phyloP scores from a whole-genome alignment of 768 basidiomycete genomes.

The Sarcomyxa edulis region DNA sequence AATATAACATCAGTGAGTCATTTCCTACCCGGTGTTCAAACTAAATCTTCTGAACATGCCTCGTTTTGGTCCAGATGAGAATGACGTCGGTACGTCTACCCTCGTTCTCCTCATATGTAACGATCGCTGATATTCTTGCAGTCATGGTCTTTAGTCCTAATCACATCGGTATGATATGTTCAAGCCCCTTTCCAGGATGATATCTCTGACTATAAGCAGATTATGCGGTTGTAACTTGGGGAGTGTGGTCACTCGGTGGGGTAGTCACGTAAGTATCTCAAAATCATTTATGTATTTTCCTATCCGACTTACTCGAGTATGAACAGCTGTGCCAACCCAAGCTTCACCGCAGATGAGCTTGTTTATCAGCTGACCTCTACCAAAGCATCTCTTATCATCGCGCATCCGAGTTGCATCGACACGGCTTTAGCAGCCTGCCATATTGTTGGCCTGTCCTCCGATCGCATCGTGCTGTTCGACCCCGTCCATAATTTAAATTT shows the following conservation, averaged over 20 bases:
- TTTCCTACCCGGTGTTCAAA: conserved; percentile 1
- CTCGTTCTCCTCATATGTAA: neutral
- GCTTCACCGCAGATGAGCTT: conserved; percentile 48
- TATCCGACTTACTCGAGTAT: too few relatives aligned
- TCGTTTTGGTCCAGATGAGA: conserved; percentile 34
- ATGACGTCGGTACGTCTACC: conserved; percentile 41
- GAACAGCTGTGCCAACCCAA: conserved; percentile 50
- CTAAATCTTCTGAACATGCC: too few relatives aligned
- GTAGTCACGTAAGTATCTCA: conserved; percentile 39
- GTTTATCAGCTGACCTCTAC: conserved; percentile 42
- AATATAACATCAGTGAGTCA: conserved; percentile 30
- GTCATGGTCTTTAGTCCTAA: conserved; percentile 53
- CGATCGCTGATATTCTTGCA: conserved; percentile 18
- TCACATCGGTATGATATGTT: conserved; percentile 35
- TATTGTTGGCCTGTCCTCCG: conserved; percentile 25
- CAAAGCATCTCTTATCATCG: conserved; percentile 37
- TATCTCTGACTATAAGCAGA: conserved; percentile 23
- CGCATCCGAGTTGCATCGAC: conserved; percentile 33
- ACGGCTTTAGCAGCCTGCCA: conserved; percentile 31
- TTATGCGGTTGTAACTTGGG: conserved; percentile 45
- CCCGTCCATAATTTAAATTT: conserved; percentile 5
- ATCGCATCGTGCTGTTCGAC: conserved; percentile 37
- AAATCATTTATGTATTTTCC: conserved; percentile 6
- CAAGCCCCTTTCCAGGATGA: neutral
- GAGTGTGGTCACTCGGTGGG: conserved; percentile 43